Conservation (phyloP, 306 rosid genomes). For the Crataegus laevigata region DNA sequence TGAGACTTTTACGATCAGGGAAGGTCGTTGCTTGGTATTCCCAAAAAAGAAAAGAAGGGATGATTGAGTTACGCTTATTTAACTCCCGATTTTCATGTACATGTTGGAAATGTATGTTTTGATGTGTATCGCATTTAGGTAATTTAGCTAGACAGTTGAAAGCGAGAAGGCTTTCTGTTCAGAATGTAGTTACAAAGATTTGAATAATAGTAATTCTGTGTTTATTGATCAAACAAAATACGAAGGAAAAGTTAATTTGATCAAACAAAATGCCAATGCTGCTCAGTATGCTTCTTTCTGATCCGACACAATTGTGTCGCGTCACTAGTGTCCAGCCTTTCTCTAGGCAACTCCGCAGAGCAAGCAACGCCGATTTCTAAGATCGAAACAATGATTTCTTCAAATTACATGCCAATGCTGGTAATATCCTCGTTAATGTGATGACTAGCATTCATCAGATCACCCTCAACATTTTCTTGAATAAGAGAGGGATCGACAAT, state of each 20-base stretch:
- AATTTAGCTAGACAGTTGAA: background rate
- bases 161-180: background rate
- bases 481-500: too few species aligned
- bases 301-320: background rate
- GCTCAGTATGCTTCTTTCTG: background rate
- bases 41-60: constrained; percentile 81
- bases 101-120: background rate
- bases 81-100: background rate
- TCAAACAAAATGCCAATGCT: too few species aligned
- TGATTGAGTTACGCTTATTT: constrained; percentile 76
- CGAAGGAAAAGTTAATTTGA: too few species aligned
- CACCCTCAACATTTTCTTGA: too few species aligned
- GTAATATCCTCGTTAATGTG: too few species aligned
- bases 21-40: constrained; percentile 91
- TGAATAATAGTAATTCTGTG: background rate
- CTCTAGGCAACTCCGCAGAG: background rate
- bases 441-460: too few species aligned
- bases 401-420: too few species aligned
- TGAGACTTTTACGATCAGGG: constrained; percentile 51
- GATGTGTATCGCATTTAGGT: background rate
- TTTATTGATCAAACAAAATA: too few species aligned
- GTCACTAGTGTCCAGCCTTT: background rate
- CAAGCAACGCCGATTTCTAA: constrained; percentile 2
- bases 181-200: background rate
- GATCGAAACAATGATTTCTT: background rate